Evolutionary conservation across 495 filamentous ascomycete species (phyloP), one percentile per base, ranked within the genome.

Genomic region (Penicillium odoratum): DNA sequence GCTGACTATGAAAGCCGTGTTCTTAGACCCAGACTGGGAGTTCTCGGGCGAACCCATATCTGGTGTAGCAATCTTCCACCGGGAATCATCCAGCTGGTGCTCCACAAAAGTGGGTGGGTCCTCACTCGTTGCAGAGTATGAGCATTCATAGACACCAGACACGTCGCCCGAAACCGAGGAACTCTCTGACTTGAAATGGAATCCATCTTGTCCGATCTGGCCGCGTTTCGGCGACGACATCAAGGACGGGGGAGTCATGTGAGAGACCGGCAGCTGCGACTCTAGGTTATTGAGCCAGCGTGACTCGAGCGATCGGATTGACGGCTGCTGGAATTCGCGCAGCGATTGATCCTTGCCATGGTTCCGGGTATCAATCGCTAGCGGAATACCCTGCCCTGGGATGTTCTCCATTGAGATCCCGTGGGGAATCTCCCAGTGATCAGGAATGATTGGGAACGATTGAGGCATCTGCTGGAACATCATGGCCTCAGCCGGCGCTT

Each of bases 1-100:
- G 57, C 69, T 77, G 51, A 78, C 71, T 63, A 77, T 73, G 58
- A 74, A 75, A 0, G 70, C 73, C 25, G 68, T 74, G 26, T 74
- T 63, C 44, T 67, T 70, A 28, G 68, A 64, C 11, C 57, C 52
- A 11, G 65, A 52, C n/a, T 66, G 68, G 5, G 70, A 64, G 3
- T 31, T 48, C 57, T 69, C 70, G 1, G 70, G 64, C 1, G 69
- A 66, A 2, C 56, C 56, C 7, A 61, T 56, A 16, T 69, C 69
- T 18, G 66, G 69, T 28, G 65, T 66, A 7, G 59, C 53, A 1
- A 68, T 62, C 42, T 72, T 70, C 73, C 74, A 76, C 50, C 68
- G 59, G 34, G 66, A 60, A 16, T 77, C 72, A 44, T 74, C 67
- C 42, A 70, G 15, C 48, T 72, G 66, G 26, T 59, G 68, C 16